Base-by-base conservation (phyloP, 805 yeast genomes). In the Osmozyma mogii region DNA sequence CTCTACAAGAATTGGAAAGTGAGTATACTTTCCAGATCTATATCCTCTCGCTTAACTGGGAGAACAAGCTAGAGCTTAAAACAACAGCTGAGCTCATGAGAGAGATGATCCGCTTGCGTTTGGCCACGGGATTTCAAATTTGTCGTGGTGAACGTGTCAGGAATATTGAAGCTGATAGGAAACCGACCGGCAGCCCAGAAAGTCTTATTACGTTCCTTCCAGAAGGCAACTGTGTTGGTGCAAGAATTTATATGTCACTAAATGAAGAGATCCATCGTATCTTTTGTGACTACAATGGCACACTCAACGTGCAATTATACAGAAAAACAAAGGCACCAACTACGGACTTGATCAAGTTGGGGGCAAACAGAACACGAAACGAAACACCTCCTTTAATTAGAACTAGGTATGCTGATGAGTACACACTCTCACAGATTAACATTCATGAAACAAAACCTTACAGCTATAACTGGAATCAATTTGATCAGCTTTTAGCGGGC, bases 401-500 rank as follows among this genome's bases (percentile, higher is more conserved):
- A 49, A 84, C 96, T 0, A 62, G 92, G 32, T 84, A 84, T 49
- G 88, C 85, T 19, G 75, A 70, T 25, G 67, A 61, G 9, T 88
- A 79, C 46, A 58, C 72, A 15, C 61, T 68, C 3, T 68, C 85
- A 1, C 64, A 60, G 32, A 68, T 79, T 5, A 75, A 74, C 35
- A 72, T 77, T 2, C 56, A 72, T 12, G 68, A 69, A 24, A 65
- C 66, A 10, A 68, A 68, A 19, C 70, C 79, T 3, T 55, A 69
- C 25, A 58, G 63, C 9, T 71, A 75, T 37, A 87, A 88, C 38
- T 92, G 98, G 98, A 88, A 88, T 43, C 81, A 78, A 38, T 66
- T 88, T 41, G 99, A 92, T 58, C 96, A 85, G 47, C 72, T 73
- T 15, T 53, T 88, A n/a, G 95, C 96, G 1, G 98, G 98, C 0